These are phyloP conservation scores for Fusarium foetens DNA, from an alignment of 2,329 filamentous ascomycete species.

Conservation along the genomic window DNA sequence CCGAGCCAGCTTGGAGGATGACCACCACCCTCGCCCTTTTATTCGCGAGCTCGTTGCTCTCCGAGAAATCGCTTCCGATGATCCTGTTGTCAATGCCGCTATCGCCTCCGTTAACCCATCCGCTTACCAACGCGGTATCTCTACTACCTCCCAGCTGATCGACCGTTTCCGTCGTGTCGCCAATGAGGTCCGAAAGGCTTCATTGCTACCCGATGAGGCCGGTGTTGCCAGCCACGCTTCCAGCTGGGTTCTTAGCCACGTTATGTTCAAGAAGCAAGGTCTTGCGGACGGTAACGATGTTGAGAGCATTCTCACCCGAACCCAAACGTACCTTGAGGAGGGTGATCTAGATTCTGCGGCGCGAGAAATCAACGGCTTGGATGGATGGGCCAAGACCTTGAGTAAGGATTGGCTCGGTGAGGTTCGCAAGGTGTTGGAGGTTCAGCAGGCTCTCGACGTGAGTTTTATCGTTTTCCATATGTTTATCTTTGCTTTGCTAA, in stretches of 20 bases:
- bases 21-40: conserved; percentile 80
- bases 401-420: conserved; percentile 94
- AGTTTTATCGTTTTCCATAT: conserved; percentile 52
- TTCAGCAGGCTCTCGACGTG: conserved; percentile 95
- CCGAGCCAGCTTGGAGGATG: conserved; percentile 80
- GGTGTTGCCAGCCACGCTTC: conserved; percentile 95
- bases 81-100: conserved; percentile 88
- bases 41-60: conserved; percentile 92
- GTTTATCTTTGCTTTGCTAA: conserved; percentile 24
- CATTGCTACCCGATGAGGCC: conserved; percentile 89
- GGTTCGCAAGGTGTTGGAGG: conserved; percentile 91
- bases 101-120: conserved; percentile 95
- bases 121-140: conserved; percentile 92
- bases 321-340: conserved; percentile 91
- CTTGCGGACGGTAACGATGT: conserved; percentile 87
- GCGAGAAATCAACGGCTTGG: conserved; percentile 91
- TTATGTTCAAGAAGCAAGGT: conserved; percentile 95
- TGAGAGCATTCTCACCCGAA: conserved; percentile 89
- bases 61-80: conserved; percentile 87
- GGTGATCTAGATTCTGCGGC: conserved; percentile 91
- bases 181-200: conserved; percentile 91
- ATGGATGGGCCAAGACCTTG: conserved; percentile 95
- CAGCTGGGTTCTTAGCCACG: conserved; percentile 87
- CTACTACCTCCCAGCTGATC: conserved; percentile 84
- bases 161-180: conserved; percentile 96